Percentiles rank a stretch among this genome's conserved stretches.
These are phyloP conservation scores for Gossypium ekmanianum DNA, from an alignment of 345 rosid genomes.

Conservation along the genomic window DNA sequence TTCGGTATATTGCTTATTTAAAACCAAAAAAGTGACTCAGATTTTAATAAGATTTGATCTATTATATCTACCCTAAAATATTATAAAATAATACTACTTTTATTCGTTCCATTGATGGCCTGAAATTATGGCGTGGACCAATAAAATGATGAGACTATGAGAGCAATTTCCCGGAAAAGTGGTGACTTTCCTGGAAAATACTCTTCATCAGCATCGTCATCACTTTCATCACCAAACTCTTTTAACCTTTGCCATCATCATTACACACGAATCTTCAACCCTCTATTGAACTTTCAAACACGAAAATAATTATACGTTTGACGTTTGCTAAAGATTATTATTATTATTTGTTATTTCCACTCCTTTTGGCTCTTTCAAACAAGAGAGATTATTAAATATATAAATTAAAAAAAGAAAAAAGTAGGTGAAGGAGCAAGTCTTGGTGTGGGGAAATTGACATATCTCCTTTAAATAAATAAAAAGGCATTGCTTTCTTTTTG, in stretches of 20 bases:
- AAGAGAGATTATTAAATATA: neutral
- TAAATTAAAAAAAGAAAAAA: neutral
- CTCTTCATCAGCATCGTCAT: conserved; percentile 4
- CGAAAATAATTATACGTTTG: conserved; percentile 13
- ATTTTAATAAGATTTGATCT: too few relatives aligned
- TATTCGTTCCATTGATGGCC: too few relatives aligned
- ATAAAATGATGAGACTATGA: conserved; percentile 46
- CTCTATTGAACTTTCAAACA: conserved; percentile 15
- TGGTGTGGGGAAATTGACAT: too few relatives aligned
- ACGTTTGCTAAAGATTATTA: neutral
- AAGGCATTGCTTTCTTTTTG: too few relatives aligned
- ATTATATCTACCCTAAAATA: too few relatives aligned
- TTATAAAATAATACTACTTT: too few relatives aligned
- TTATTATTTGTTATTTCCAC: neutral
- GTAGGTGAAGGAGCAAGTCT: too few relatives aligned
- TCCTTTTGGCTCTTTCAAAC: neutral
- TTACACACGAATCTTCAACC: conserved; percentile 18
- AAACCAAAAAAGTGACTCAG: too few relatives aligned
- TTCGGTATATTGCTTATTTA: too few relatives aligned
- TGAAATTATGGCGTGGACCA: conserved; percentile 31
- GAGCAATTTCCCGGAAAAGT: conserved; percentile 42
- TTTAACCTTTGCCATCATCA: conserved; percentile 11
- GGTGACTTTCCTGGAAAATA: conserved; percentile 48
- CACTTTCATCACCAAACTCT: conserved; percentile 22
- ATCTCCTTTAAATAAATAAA: too few relatives aligned